Conservation (phyloP, 2,329 filamentous ascomycete species). For the Colletotrichum costaricense region DNA sequence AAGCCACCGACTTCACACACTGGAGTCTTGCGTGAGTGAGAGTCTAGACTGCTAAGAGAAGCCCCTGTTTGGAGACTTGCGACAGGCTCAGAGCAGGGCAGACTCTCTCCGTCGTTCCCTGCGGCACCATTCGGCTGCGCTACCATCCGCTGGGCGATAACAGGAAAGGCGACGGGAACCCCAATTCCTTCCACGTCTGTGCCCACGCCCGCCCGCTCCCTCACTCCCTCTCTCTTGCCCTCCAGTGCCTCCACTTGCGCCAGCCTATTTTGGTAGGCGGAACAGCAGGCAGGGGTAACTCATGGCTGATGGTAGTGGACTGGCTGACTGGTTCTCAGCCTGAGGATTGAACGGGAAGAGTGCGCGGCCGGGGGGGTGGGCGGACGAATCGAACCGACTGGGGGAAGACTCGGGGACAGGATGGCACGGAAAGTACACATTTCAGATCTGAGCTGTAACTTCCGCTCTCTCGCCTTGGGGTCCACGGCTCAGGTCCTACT, state of each 20-base stretch:
- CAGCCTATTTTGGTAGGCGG: constrained; percentile 25
- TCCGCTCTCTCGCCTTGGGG: not conserved
- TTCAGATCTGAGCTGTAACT: constrained; percentile 1
- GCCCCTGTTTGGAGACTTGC: constrained; percentile 27
- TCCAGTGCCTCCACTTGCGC: constrained; percentile 6
- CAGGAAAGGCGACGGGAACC: not conserved
- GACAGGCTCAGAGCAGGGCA: constrained; percentile 8
- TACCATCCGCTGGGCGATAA: constrained; percentile 22
- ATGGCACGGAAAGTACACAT: constrained; percentile 12
- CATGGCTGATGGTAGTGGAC: too few relatives aligned
- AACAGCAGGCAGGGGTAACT: constrained; percentile 5
- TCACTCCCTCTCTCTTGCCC: not conserved
- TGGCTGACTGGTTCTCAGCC: not conserved
- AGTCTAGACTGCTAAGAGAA: not conserved
- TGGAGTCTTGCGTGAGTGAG: not conserved
- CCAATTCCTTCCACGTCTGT: constrained; percentile 21
- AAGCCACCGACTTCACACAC: not conserved
- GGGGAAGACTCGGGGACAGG: not conserved
- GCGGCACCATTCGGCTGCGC: constrained; percentile 31
- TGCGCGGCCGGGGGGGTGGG: not conserved
- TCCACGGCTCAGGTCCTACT: not conserved
- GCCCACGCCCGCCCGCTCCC: not conserved
- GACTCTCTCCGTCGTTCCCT: not conserved
- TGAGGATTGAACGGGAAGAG: not conserved
- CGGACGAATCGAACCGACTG: not conserved